Base-by-base conservation (phyloP, 2,329 filamentous ascomycete genomes). In the Epichloe baconii region DNA sequence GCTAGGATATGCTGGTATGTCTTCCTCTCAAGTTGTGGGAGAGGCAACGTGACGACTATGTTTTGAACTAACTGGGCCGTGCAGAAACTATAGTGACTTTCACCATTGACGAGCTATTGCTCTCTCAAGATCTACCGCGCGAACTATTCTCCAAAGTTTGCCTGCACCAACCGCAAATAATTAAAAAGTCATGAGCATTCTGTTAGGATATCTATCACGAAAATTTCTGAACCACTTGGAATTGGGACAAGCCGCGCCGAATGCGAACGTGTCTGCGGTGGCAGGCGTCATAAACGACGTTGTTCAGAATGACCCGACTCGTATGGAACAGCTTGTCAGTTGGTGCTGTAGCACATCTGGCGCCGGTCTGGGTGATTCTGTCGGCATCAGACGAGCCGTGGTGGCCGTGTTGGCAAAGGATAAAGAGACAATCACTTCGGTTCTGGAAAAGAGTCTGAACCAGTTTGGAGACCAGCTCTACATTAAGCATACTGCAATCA, bases 401-500 rank as follows among this genome's bases (percentile, higher is more conserved):
- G 55, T 88, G 41, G 77, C 78, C 26, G 74, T 75, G 8, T 63
- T 87, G 19, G 71, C 75, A 11, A 65, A 74, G 40, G 71, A 75
- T 45, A 76, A 69, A 53, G 72, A 73, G 1, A 68, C 67, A 19
- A 67, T 88, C 2, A 68, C 74, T 5, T 69, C 64, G 0, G 69
- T 86, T 37, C 64, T 91, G 51, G 80, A 89, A 59, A 87, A 81
- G 61, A 79, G 76, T 47, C 70, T 95, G 47, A 72, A 72, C 40
- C 79, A 85, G 47, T 95, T 97, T 64, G 87, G 88, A 1, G 90
- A 96, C 59, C 80, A 85, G 47, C 71, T 97, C 11, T 95, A 89
- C 60, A 88, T 97, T 58, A 86, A 81, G 52, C 89, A 97, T 66
- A 80, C 85, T 0, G 83, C 90, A 5, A 79, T 86, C n/a, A 63